These are phyloP conservation scores for Nemania abortiva DNA, from an alignment of 2,329 filamentous ascomycete species.

Conservation along the genomic window DNA sequence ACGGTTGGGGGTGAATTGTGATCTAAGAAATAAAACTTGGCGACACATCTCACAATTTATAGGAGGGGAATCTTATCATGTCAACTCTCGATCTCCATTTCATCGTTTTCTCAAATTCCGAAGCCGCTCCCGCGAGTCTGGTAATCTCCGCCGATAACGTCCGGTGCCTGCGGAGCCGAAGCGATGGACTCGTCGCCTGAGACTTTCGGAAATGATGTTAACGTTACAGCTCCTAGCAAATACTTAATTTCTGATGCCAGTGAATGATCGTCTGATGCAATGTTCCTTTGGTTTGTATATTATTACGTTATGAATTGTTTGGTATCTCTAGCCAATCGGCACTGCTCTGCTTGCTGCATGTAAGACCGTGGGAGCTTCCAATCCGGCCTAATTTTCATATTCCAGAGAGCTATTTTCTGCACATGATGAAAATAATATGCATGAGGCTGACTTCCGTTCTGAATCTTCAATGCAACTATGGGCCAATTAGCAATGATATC, in stretches of 20 bases:
- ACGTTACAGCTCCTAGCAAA: background rate
- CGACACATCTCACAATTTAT: background rate
- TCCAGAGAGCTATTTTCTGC: background rate
- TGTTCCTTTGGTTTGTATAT: background rate
- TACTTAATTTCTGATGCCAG: background rate
- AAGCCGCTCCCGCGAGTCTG: too few species aligned
- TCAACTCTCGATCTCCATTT: background rate
- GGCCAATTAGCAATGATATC: background rate
- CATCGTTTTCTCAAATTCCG: background rate
- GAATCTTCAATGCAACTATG: background rate
- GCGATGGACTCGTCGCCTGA: too few species aligned
- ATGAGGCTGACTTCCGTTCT: background rate
- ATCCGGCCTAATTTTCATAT: background rate
- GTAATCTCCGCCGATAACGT: too few species aligned
- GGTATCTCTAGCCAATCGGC: background rate
- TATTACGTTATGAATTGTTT: background rate
- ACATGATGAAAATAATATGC: background rate
- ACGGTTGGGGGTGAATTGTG: background rate
- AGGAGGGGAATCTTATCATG: background rate
- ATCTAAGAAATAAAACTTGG: background rate
- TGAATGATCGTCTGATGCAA: background rate
- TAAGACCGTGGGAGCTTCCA: background rate
- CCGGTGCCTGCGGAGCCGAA: too few species aligned
- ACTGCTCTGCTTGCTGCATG: background rate
- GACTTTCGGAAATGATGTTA: background rate